Conservation (phyloP, 306 rosid species). For the Senna siamea region DNA sequence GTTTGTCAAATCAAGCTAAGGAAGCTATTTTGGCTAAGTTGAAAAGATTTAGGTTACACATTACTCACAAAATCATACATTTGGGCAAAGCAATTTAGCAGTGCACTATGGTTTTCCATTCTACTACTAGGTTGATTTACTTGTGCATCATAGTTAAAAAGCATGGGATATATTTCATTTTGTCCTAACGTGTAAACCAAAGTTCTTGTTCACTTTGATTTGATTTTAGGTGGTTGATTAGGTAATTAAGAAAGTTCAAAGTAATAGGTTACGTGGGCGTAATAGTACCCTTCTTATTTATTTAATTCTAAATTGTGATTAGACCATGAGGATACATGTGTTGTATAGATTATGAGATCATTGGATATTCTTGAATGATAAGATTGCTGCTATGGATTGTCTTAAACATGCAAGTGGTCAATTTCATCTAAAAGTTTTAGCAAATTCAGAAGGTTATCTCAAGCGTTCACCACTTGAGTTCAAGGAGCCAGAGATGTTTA, state of each 20-base stretch:
- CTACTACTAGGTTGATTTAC: too few relatives aligned
- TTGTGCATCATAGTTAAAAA: constrained; percentile 19
- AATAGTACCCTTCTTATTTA: background rate
- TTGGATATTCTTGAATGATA: constrained; percentile 14
- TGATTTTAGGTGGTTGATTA: constrained; percentile 23
- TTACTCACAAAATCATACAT: constrained; percentile 30
- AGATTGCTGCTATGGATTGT: background rate
- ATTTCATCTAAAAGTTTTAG: background rate
- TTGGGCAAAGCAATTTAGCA: constrained; percentile 39
- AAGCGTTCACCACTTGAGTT: too few relatives aligned
- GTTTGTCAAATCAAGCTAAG: constrained; percentile 36
- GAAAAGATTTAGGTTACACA: constrained; percentile 21
- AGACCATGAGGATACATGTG: constrained; percentile 11
- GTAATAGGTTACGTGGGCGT: constrained; percentile 2
- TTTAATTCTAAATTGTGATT: constrained; percentile 10
- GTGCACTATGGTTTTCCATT: constrained; percentile 29
- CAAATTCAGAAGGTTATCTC: too few relatives aligned
- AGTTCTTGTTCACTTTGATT: background rate
- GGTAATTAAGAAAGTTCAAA: constrained; percentile 32
- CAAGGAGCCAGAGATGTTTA: too few relatives aligned
- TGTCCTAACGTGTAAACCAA: constrained; percentile 5
- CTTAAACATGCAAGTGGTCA: background rate
- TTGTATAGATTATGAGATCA: constrained; percentile 33
- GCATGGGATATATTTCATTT: constrained; percentile 37
- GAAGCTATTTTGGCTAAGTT: constrained; percentile 30